Base-by-base conservation (phyloP, 2,329 filamentous ascomycete species). In the Xylaria sp. region DNA sequence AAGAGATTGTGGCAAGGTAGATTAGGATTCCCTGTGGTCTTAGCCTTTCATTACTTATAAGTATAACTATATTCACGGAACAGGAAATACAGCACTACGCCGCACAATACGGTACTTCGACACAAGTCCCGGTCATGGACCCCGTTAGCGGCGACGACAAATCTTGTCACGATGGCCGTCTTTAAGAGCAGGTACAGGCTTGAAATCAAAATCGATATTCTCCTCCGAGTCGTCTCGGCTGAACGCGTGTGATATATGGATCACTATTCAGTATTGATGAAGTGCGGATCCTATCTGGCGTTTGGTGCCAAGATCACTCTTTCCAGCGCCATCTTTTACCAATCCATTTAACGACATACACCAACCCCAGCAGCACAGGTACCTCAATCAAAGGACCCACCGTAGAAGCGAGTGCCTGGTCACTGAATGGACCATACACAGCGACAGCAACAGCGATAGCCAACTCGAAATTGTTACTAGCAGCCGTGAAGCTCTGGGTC, bases 381-480 rank as follows among this genome's bases (percentile, higher is more conserved):
- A 97, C 94, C 77, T 97, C 94, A 62, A 97, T 92, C 72, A 97
- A 80, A 2, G 94, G 94, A 0, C 94, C 93, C 0, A 97, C 93
- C 0, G 94, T 97, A 8, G 92, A 86, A 0, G 94, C 93, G 54
- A 97, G 82, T 0, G 94, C 94, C 80, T 97, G 90, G 59, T 94
- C 89, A 75, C 92, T 95, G 49, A 91, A 83, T 0, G 91, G 86
- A 0, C 94, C 94, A 80, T 92, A 97, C 0, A 91, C 91, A 0
- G 94, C 91, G 2, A 97, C 90, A 0, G 92, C 92, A 0, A 97
- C 94, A 0, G 94, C 94, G 80, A 97, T 97, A 0, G 94, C 93
- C 28, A 97, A 83, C 82, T 97, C 94, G 76, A 97, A 97, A 78
- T 97, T 97, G 77, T 97, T 97, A 78, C 94, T 97, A 0, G 93